A percentile compares a stretch with the other conserved stretches of the same genome.
Conservation (phyloP, 2,329 filamentous ascomycete genomes). For the Arthroderma sp. region DNA sequence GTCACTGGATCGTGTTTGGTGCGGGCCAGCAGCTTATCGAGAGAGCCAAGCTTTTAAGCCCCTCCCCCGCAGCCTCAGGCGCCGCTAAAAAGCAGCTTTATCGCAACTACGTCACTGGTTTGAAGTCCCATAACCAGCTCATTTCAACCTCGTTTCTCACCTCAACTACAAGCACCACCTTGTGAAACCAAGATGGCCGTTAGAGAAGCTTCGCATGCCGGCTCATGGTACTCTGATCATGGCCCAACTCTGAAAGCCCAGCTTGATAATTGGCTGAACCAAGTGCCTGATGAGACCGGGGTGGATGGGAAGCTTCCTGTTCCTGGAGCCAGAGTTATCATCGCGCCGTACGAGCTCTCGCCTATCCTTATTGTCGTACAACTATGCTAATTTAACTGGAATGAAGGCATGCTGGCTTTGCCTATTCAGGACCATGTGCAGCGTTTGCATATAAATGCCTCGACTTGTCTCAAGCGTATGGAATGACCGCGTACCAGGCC, state of each 20-base stretch:
- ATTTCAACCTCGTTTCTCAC: background rate
- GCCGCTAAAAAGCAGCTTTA: too few relatives aligned
- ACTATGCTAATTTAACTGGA: conserved; percentile 11
- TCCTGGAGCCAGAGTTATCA: conserved; percentile 65
- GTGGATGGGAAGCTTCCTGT: conserved; percentile 55
- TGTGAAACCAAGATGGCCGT: conserved; percentile 19
- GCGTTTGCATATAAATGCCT: conserved; percentile 89
- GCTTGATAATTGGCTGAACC: conserved; percentile 60
- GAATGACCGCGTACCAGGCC: conserved; percentile 4
- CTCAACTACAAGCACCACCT: conserved; percentile 3
- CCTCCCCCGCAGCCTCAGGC: background rate
- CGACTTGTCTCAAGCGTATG: conserved; percentile 62
- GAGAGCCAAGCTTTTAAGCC: background rate
- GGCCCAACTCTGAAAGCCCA: conserved; percentile 47
- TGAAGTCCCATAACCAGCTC: background rate
- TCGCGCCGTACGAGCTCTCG: conserved; percentile 62
- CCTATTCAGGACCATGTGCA: conserved; percentile 80
- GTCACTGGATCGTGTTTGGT: too few relatives aligned
- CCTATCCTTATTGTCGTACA: background rate
- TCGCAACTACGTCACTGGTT: too few relatives aligned
- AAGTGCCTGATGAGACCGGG: conserved; percentile 54
- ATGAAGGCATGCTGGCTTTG: conserved; percentile 77
- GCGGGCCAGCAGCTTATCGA: too few relatives aligned
- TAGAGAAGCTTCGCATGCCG: conserved; percentile 60
- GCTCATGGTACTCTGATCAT: conserved; percentile 69